Evolutionary conservation across 1,284 basidiomycete genomes (phyloP), one percentile per base, ranked within the genome.

Genomic region (Ustilago loliicola): DNA sequence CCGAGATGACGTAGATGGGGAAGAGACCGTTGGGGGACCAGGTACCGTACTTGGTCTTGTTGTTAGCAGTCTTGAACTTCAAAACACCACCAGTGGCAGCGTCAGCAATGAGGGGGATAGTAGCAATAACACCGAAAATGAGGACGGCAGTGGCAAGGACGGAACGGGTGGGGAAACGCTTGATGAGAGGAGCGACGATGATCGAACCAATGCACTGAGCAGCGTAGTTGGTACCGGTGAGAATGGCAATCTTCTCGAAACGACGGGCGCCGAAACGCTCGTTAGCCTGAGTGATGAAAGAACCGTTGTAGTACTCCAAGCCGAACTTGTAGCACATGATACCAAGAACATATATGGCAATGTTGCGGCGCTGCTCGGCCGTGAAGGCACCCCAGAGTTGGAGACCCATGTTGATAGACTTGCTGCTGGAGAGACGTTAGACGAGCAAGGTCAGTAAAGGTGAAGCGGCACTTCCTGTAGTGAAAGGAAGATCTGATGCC

Each of bases 21-120:
- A 87, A 87, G 54, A 87, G 75, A 10, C 74, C 80, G 64, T 87
- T 83, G 45, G 87, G 85, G 52, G 79, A 71, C 82, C 81, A 87
- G 25, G 58, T 60, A 23, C 86, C 86, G 71, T 87, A 87, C 55
- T 82, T 60, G 57, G 68, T 77, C 76, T 81, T 77, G 72, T 77
- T 81, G 75, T 82, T 79, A 56, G 77, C 72, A 55, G 77, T 74
- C 63, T 82, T 83, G 70, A 51, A 72, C 60, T 76, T 81, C 53
- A 79, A 65, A 23, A 72, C 63, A 34, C 85, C 85, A 23, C 86
- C 86, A 6, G 86, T 87, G 15, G 81, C 83, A 32, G 86, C 86
- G 57, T 87, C 87, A 42, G 80, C 77, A 63, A 87, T 87, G 42
- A 87, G 80, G 25, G 86, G 79, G 32, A 86, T 69, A 29, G 74